A percentile compares a stretch with the other conserved stretches of the same genome.
Evolutionary conservation across 306 rosid genomes (phyloP).

Genomic region (Oemleria cerasiformis): DNA sequence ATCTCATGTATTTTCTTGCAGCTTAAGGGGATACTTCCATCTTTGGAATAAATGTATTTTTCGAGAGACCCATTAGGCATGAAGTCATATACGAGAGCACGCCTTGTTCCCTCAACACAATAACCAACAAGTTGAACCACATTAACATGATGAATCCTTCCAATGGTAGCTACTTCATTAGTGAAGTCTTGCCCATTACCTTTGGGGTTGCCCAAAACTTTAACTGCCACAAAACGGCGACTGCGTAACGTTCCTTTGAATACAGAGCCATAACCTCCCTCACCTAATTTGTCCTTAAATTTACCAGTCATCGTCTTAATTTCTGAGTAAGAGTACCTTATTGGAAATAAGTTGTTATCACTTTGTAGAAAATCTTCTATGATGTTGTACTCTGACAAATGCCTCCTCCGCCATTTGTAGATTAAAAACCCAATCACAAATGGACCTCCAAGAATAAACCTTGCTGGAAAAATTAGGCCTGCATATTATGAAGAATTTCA

Average conservation of each 20-base stretch:
- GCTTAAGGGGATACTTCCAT: not conserved
- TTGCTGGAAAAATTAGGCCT: not conserved
- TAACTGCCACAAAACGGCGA: not conserved
- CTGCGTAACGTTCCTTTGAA: not conserved
- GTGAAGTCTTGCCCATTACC: not conserved
- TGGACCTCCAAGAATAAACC: not conserved
- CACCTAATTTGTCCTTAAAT: too few relatives aligned
- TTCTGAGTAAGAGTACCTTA: not conserved
- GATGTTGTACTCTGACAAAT: not conserved
- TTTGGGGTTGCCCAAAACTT: not conserved
- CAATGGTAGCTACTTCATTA: not conserved
- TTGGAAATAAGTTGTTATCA: not conserved
- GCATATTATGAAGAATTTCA: not conserved
- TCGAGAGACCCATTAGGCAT: conserved; percentile 16
- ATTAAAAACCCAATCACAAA: not conserved
- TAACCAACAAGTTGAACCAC: conserved; percentile 3
- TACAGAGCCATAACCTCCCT: not conserved
- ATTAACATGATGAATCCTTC: conserved; percentile 8
- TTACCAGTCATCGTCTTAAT: not conserved
- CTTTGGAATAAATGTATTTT: not conserved
- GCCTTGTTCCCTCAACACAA: conserved; percentile 18
- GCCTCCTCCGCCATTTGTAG: not conserved
- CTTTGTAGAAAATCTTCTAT: not conserved
- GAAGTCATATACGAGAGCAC: conserved; percentile 3
- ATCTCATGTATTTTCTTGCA: not conserved